Evolutionary conservation across 2,329 filamentous ascomycete genomes (phyloP), one percentile per base, ranked within the genome.

Genomic region (Fusarium cicatricum): DNA sequence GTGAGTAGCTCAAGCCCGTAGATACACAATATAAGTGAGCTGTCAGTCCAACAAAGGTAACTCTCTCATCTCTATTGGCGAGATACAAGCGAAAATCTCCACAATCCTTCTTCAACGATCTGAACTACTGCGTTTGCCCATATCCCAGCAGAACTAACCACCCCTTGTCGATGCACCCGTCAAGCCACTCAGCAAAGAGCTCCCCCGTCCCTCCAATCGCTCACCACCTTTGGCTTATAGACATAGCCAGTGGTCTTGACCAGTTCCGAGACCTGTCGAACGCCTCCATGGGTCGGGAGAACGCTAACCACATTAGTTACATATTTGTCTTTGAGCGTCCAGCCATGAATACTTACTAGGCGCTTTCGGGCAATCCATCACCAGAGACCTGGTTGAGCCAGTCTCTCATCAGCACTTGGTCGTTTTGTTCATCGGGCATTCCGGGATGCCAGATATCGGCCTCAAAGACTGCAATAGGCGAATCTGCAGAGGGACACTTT

Each of bases 371-470:
- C 6, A 55, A 32, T 11, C 45, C 51, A 34, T 55, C 52, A 5
- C 21, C 36, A n/a, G 39, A 2, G 11, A 46, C 17, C 11, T 55
- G 52, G 19, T 44, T 16, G 12, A 55, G 7, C 52, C 52, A 55
- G 29, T 52, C 39, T 19, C 52, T 37, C 52, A 51, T 55, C 33
- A 51, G 28, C 7, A 17, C 40, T 12, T 37, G 47, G 36, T 55
- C 41, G 11, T 50, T 45, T 1, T 41, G 14, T n/a, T 16, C 52
- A 11, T 42, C 40, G 34, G 33, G 32, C 33, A 55, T 28, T 9
- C 46, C 46, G 7, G 40, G 39, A 9, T 55, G 46, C 52, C 52
- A 55, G 19, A 17, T 31, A 14, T 55, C 52, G 12, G 52, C 52
- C 29, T 55, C 40, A 28, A 51, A 19, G 15, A 44, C 52, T 6